Evolutionary conservation across 2,329 filamentous ascomycete genomes (phyloP), one percentile per base, ranked within the genome.

Genomic region (Arthrobotrys sphaeroides): DNA sequence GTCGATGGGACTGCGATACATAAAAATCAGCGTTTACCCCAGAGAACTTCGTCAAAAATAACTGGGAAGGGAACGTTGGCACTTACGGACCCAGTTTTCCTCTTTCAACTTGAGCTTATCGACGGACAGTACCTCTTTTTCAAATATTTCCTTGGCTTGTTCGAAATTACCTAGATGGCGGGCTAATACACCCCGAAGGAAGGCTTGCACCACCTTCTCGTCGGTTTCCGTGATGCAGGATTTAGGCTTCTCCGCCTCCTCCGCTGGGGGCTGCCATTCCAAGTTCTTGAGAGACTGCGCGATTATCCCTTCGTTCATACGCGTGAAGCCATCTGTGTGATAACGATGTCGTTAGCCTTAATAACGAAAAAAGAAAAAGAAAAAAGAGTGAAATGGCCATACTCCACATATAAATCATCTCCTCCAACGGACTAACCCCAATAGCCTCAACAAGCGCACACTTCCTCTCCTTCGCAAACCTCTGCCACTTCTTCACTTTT

Each of bases 361-460:
- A 7, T 22, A 28, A 3, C 13, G 13, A 43, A 36, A 16, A 53
- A n/a, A 62, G 26, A 47, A 31, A 10, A 20, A 24, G 24, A 53
- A 20, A n/a, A n/a, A n/a, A n/a, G n/a, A n/a, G n/a, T n/a, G n/a
- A n/a, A n/a, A n/a, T n/a, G n/a, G n/a, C n/a, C 77, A 69, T 69
- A 79, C 78, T 94, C 94, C 94, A 98, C 79, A 98, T 89, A 82
- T 94, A 96, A 10, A 91, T 90, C 91, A 98, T 96, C 84, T 98
- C 95, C 80, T 93, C 88, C 0, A 92, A 85, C 0, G 95, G 95
- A 73, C 90, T 91, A 2, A 92, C 86, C 0, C 93, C 93, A 6
- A 96, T 86, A 0, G 91, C 93, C 79, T 98, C 94, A 1, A 91
- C 87, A 2, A 97, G 84, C 53, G 90, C 87, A 31, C 92, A 83